Evolutionary conservation across 495 filamentous ascomycete species (phyloP), one percentile per base, ranked within the genome.

Genomic region (Penicillium soppii): DNA sequence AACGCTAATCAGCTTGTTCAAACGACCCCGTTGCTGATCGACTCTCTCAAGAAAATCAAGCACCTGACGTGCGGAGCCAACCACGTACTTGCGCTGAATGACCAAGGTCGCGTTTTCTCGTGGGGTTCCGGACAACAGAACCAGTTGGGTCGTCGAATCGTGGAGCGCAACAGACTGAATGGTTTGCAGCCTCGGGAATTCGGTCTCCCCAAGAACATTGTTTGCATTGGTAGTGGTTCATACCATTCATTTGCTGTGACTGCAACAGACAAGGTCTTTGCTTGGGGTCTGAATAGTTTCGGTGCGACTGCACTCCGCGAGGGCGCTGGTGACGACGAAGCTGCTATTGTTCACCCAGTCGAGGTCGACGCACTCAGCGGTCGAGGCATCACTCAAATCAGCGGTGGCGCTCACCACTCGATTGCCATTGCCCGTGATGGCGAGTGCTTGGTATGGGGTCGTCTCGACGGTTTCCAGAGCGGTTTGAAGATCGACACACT

Each of bases 231-330:
- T 32, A 76, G 70, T 55, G 84, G 82, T 27, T 68, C 71, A 30
- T 80, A 80, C 62, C 82, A 85, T 70, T 77, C 75, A 33, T 84
- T 96, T 56, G 89, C 90, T 35, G 76, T 96, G 51, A 83, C 87
- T 68, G 74, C 79, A 16, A 79, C 84, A 32, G 85, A 82, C 27
- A 78, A 84, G 25, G 84, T 94, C 49, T 92, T 81, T 68, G 76
- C 84, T 17, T 97, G 91, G 90, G 92, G 92, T 5, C 69, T 91
- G 29, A 97, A 96, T 72, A 89, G 85, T 64, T 95, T 87, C 62
- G 88, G 85, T 39, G 85, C 92, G 67, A 89, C 86, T 8, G 94
- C 89, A 37, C 78, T 90, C 45, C 73, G 75, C 10, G 79, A 82
- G 10, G 79, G 81, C 40, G 90, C 84, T 20, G 90, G 91, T 49